Conservation (phyloP, 768 basidiomycete species). For the Leccinellum luteum region DNA sequence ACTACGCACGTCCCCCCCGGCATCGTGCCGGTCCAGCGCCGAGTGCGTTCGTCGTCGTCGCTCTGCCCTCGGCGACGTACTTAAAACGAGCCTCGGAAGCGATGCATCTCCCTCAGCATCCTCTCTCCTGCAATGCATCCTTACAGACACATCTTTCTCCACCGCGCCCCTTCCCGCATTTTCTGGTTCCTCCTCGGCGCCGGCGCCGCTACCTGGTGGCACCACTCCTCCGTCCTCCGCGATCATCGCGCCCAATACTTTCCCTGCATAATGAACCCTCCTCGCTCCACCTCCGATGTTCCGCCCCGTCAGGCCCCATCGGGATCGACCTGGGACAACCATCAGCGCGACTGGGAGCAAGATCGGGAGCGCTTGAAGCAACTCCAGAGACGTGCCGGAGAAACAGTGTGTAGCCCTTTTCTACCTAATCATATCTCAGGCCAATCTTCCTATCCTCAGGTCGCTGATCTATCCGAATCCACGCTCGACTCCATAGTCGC, state of each 20-base stretch:
- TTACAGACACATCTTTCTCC: conserved; percentile 20
- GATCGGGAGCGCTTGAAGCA: conserved; percentile 47
- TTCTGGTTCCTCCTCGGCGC: conserved; percentile 72
- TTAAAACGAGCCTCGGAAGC: conserved; percentile 11
- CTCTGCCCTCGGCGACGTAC: background rate
- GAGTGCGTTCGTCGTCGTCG: conserved; percentile 21
- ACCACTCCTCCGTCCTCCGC: conserved; percentile 42
- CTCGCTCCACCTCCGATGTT: conserved; percentile 1
- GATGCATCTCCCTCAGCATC: background rate
- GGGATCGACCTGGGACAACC: conserved; percentile 13
- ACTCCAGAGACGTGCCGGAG: conserved; percentile 48
- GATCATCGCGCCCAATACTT: conserved; percentile 37
- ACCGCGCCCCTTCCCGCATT: conserved; percentile 52
- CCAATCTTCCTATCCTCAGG: conserved; percentile 28
- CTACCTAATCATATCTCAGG: background rate
- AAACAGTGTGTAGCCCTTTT: conserved; percentile 39
- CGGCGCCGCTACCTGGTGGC: conserved; percentile 35
- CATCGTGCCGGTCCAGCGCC: conserved; percentile 19
- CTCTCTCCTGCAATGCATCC: conserved; percentile 17
- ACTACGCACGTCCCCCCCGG: conserved; percentile 9
- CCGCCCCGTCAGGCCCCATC: conserved; percentile 8
- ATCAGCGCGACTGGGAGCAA: conserved; percentile 40
- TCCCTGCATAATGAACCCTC: conserved; percentile 27
- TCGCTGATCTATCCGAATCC: conserved; percentile 63
- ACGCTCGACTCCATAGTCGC: conserved; percentile 60